A percentile compares a stretch with the other conserved stretches of the same genome.
Conservation (phyloP, 176 grass and related monocot species). For the Oryza coarctata region DNA sequence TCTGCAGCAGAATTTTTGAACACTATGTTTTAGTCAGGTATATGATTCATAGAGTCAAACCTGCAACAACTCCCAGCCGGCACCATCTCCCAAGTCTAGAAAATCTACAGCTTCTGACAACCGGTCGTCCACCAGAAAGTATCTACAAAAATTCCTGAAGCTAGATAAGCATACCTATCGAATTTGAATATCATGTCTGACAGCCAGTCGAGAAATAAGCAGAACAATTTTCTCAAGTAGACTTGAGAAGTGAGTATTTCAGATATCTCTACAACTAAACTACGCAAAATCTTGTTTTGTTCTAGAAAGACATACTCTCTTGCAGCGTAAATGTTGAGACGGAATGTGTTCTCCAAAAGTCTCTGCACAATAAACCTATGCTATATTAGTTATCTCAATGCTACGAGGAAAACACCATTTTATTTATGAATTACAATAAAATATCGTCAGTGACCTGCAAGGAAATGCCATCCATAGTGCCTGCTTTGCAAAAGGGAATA, state of each 20-base stretch:
- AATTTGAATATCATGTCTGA: constrained; percentile 21
- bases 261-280: background rate
- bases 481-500: constrained; percentile 84
- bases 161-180: constrained; percentile 11
- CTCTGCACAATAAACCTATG: constrained; percentile 50
- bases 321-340: constrained; percentile 72
- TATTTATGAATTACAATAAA: background rate
- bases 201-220: background rate
- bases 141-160: constrained; percentile 44
- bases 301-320: constrained; percentile 72
- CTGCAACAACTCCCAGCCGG: constrained; percentile 93
- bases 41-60: constrained; percentile 35
- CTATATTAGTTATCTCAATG: background rate
- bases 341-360: constrained; percentile 83
- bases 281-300: background rate
- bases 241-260: background rate
- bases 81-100: constrained; percentile 75
- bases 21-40: background rate
- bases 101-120: constrained; percentile 76
- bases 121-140: constrained; percentile 73
- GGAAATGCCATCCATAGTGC: constrained; percentile 68
- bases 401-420: background rate
- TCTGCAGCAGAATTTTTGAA: background rate
- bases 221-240: background rate
- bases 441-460: constrained; percentile 57